Base-by-base conservation (phyloP, 2,329 filamentous ascomycete genomes). In the Aspergillus floridensis region DNA sequence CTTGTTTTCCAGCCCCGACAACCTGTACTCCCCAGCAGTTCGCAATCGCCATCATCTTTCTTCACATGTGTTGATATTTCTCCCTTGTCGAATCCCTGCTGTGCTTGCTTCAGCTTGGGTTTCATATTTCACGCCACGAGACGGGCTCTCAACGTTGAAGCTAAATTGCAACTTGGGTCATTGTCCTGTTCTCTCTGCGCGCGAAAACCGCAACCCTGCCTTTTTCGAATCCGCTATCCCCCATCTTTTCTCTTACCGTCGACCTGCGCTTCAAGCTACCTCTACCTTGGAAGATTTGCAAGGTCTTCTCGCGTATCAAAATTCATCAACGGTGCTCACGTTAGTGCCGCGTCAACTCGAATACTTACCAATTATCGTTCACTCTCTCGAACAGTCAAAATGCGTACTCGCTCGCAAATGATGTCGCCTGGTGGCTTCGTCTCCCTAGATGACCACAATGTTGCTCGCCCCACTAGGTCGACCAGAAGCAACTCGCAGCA, bases 341-440 rank as follows among this genome's bases (percentile, higher is more conserved):
- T 7, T 29, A 31, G 32, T 29, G 46, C 44, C 52, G 24, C 31
- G 38, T 35, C 29, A 26, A 16, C 32, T 14, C 22, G 5, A 51
- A 48, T 22, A 46, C 51, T 48, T 5, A 50, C n/a, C 19, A 50
- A 48, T 32, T 49, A 32, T 35, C 14, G 26, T 47, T 54, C 46
- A 29, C 29, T n/a, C 38, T 41, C 21, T 14, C 29, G 41, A 49
- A 57, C 29, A 58, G 48, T 60, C 64, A 68, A 62, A 56, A 76
- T 76, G 74, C 72, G 74, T 44, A 75, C 74, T 56, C 74, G 74
- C 57, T 77, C 74, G 31, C 73, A 77, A 59, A 70, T 71, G 22
- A 63, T 70, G 19, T 74, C 74, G 35, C 74, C 75, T 32, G 65
- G 68, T 41, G 71, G 72, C 32, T 67, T 72, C 35, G 56, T 71